phyloP scores from a whole-genome alignment of 495 filamentous ascomycete genomes.

The Lichenothelia convexa region DNA sequence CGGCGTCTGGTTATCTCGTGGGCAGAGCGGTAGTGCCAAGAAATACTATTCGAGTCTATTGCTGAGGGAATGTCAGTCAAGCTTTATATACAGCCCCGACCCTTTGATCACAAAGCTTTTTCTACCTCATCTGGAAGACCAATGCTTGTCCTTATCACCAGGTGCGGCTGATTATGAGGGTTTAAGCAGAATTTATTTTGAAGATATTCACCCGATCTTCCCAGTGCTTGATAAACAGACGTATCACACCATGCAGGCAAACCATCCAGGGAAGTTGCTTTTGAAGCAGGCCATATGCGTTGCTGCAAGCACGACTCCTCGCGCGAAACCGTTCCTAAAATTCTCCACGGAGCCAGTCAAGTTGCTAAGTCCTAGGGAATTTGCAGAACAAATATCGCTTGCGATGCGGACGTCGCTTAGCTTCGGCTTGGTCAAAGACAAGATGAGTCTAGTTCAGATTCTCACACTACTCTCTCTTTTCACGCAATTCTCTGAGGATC shows the following conservation, averaged over 20 bases:
- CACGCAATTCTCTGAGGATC: not conserved
- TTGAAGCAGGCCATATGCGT: not conserved
- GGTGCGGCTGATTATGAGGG: constrained; percentile 14
- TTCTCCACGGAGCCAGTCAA: not conserved
- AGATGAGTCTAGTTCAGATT: not conserved
- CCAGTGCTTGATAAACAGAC: constrained; percentile 25
- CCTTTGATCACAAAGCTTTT: not conserved
- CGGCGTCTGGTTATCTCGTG: not conserved
- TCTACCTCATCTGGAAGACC: not conserved
- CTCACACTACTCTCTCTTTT: not conserved
- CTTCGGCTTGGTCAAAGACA: not conserved
- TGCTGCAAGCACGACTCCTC: not conserved
- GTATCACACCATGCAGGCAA: constrained; percentile 3
- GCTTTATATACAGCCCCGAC: not conserved
- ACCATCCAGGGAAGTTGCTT: not conserved
- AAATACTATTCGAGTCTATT: not conserved
- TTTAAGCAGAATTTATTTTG: constrained; percentile 25
- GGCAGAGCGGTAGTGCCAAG: not conserved
- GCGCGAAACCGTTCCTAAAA: not conserved
- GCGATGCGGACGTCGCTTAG: not conserved
- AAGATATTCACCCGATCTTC: constrained; percentile 30
- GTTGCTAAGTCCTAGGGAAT: not conserved
- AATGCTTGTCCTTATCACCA: not conserved
- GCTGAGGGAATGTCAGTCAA: not conserved
- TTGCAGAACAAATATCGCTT: not conserved